Percentiles rank a stretch among this genome's conserved stretches.
Evolutionary conservation across 2,329 filamentous ascomycete genomes (phyloP).

Genomic region (Anthostomella pinea): DNA sequence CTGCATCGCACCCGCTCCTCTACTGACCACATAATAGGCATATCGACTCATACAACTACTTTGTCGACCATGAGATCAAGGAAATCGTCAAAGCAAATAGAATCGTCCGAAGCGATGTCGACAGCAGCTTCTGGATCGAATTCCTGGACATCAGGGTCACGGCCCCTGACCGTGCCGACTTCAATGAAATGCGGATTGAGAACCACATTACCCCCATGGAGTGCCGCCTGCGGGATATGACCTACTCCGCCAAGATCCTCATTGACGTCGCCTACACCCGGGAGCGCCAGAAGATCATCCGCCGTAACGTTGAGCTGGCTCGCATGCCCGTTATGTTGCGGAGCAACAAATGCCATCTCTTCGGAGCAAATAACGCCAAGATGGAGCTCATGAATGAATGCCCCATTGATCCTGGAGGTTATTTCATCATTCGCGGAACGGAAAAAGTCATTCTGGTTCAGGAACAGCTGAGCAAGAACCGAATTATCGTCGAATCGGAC

Average conservation of each 20-base stretch:
- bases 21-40: conserved; percentile 47
- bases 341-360: conserved; percentile 87
- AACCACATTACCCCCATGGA: conserved; percentile 89
- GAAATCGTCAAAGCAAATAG: conserved; percentile 93
- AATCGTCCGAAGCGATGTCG: conserved; percentile 85
- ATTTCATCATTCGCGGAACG: conserved; percentile 96
- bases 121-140: conserved; percentile 89
- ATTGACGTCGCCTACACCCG: conserved; percentile 90
- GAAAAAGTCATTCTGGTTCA: conserved; percentile 99
- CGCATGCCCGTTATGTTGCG: conserved; percentile 96
- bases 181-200: conserved; percentile 66
- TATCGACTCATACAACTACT: conserved; percentile 98
- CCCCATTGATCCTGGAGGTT: conserved; percentile 91
- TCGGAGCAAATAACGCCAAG: conserved; percentile 76
- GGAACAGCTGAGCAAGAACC: conserved; percentile 98
- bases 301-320: conserved; percentile 76
- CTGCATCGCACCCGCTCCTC: not conserved
- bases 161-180: conserved; percentile 74
- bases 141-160: conserved; percentile 89
- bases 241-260: conserved; percentile 92
- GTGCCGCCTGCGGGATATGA: conserved; percentile 93
- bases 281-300: conserved; percentile 71
- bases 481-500: conserved; percentile 93
- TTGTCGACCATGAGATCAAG: conserved; percentile 93
- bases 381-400: conserved; percentile 96